phyloP scores from a whole-genome alignment of 345 rosid species.

The Boechera divaricarpa region DNA sequence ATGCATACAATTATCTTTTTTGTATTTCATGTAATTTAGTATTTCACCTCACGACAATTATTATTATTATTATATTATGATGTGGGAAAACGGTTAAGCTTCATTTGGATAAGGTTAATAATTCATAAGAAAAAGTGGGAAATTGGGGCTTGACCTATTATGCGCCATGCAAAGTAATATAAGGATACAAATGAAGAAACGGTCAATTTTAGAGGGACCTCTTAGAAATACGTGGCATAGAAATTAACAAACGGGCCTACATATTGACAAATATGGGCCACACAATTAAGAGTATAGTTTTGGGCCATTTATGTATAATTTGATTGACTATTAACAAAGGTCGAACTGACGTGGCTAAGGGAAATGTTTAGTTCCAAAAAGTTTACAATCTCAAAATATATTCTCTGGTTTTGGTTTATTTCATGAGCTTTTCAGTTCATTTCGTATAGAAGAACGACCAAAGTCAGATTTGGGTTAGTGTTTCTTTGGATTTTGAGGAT shows the following conservation, averaged over 20 bases:
- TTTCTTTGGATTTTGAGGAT: not conserved
- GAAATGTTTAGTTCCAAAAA: not conserved
- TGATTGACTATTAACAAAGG: not conserved
- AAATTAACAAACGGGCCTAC: conserved; percentile 28
- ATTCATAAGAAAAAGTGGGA: not conserved
- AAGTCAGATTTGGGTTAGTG: not conserved
- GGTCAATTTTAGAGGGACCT: conserved; percentile 36
- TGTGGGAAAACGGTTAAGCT: not conserved
- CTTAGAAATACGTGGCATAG: conserved; percentile 34
- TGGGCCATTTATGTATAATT: conserved; percentile 26
- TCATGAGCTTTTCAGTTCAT: not conserved
- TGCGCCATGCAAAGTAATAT: conserved; percentile 36
- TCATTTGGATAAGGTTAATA: conserved; percentile 6
- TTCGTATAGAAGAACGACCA: not conserved
- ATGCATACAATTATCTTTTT: not conserved
- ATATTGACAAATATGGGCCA: conserved; percentile 37
- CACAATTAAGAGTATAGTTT: not conserved
- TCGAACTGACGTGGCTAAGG: no score
- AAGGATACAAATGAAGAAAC: conserved; percentile 33
- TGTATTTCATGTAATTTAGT: not conserved
- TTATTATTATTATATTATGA: not conserved
- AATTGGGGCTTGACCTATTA: conserved; percentile 28
- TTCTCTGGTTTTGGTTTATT: not conserved
- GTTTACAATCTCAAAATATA: not conserved
- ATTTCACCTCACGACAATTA: not conserved